A percentile compares a stretch with the other conserved stretches of the same genome.
Evolutionary conservation across 345 rosid species (phyloP).

Genomic region (Raphanus raphanistrum): DNA sequence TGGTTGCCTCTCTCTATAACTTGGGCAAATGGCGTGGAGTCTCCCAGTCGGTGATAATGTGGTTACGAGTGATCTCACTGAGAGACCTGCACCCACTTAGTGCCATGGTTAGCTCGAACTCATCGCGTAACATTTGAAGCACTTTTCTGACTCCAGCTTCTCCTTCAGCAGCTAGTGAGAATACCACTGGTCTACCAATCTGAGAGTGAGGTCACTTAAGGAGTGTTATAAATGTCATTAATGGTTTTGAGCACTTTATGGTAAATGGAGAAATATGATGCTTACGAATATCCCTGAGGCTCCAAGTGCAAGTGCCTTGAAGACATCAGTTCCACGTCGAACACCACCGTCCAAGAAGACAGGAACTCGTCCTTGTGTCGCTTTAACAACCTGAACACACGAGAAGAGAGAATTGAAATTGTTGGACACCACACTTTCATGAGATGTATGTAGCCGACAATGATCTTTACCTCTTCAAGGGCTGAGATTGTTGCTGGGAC

Average conservation of each 20-base stretch:
- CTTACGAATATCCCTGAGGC: conserved; percentile 89
- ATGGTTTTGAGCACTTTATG: too few species aligned
- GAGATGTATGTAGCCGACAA: not conserved
- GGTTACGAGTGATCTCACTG: conserved; percentile 73
- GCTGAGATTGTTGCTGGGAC: conserved; percentile 71
- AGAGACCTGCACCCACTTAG: conserved; percentile 75
- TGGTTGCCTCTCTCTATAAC: conserved; percentile 28
- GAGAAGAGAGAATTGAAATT: not conserved
- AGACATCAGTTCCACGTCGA: conserved; percentile 86
- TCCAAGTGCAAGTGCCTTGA: conserved; percentile 85
- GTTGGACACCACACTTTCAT: not conserved
- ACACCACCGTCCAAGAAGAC: conserved; percentile 90
- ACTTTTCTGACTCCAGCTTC: conserved; percentile 71
- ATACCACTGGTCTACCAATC: conserved; percentile 89
- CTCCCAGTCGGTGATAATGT: conserved; percentile 71
- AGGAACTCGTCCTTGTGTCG: conserved; percentile 74
- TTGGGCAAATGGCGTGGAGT: conserved; percentile 46
- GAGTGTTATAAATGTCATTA: not conserved
- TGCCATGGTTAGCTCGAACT: conserved; percentile 86
- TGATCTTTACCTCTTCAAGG: conserved; percentile 63
- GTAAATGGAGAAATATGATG: not conserved
- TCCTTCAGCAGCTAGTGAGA: conserved; percentile 80
- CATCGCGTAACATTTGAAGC: conserved; percentile 74
- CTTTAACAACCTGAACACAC: conserved; percentile 63
- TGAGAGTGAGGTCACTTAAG: conserved; percentile 7